Base-by-base conservation (phyloP, 2,329 filamentous ascomycete genomes). In the Neofusicoccum laricinum region DNA sequence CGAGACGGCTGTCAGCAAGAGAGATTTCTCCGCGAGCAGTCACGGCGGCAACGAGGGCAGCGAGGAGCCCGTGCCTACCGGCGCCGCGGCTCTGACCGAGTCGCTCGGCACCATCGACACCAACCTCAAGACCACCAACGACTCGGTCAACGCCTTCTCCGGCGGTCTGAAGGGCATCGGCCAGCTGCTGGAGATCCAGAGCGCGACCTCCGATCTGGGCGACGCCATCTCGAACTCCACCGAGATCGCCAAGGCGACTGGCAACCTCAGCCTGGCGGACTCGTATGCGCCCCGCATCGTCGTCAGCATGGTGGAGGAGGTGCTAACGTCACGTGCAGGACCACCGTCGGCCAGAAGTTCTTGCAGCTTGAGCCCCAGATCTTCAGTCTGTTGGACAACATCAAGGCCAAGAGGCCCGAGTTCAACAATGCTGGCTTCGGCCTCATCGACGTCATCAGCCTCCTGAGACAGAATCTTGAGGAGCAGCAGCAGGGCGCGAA, bases 101-200 rank as follows among this genome's bases (percentile, higher is more conserved):
- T 45, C 53, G 53, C 59, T 63, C 38, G 36, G 7, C 2, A 45
- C 48, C 2, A 45, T 63, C 6, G 46, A n/a, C 3, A 48, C 30
- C 15, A 19, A 51, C 14, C 15, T 63, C 48, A 63, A 63, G 36
- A 43, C 48, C 4, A 48, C 46, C 21, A 63, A 63, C 38, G 36
- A 53, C 3, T 45, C 59, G 2, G 25, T 63, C 10, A 51, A 50
- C 14, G 49, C 36, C 21, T 63, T 53, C 36, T 41, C 46, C 15
- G 59, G 59, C n/a, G 38, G 46, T 3, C 48, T 63, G 2, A 63
- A 63, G 12, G 59, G 46, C 4, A 48, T 63, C 21, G 48, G 17
- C 2, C 46, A 63, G 46, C 48, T 63, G n/a, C 34, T 63, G 11
- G n/a, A 63, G 46, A 63, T 63, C 25, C 48, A 63, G 36, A 32